phyloP scores from a whole-genome alignment of 352 stramenopile genomes.

The Aphanomyces cochlioides region DNA sequence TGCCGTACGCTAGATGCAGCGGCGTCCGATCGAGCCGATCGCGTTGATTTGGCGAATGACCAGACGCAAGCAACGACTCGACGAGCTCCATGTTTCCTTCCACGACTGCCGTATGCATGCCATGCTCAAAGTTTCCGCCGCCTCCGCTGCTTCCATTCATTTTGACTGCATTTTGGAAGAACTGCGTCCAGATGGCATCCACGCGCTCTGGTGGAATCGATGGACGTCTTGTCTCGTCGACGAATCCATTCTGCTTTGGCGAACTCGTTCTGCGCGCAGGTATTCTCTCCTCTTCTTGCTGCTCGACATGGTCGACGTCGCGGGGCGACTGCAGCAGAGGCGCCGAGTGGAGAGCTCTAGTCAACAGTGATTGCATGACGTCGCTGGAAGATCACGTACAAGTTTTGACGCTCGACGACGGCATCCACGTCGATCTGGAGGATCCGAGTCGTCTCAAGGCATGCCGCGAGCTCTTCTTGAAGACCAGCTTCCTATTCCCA shows the following conservation, averaged over 20 bases:
- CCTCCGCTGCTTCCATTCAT: slow-evolving; percentile 3
- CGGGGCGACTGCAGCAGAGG: too few species aligned
- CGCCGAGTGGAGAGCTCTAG: too few species aligned
- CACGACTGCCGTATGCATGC: slow-evolving; percentile 49
- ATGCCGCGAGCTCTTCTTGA: background rate
- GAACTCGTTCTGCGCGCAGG: too few species aligned
- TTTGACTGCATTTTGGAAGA: slow-evolving; percentile 61
- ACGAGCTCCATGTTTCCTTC: slow-evolving; percentile 45
- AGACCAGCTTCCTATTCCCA: background rate
- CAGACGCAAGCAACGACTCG: slow-evolving; percentile 47
- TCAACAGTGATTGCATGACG: too few species aligned
- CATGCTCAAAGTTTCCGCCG: slow-evolving; percentile 13
- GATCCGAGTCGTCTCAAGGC: background rate
- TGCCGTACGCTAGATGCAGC: slow-evolving; percentile 61
- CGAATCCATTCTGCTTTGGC: too few species aligned
- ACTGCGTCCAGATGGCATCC: slow-evolving; percentile 67
- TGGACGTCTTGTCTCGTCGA: background rate
- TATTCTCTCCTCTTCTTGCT: too few species aligned
- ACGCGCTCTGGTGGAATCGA: slow-evolving; percentile 30
- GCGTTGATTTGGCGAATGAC: slow-evolving; percentile 51
- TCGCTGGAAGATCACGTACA: too few species aligned
- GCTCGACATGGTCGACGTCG: too few species aligned
- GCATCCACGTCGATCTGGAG: slow-evolving; percentile 25
- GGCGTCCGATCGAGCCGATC: slow-evolving; percentile 61
- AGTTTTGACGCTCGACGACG: background rate